Evolutionary conservation across 495 filamentous ascomycete species (phyloP), one percentile per base, ranked within the genome.

Genomic region (Bathelium albidoporum): DNA sequence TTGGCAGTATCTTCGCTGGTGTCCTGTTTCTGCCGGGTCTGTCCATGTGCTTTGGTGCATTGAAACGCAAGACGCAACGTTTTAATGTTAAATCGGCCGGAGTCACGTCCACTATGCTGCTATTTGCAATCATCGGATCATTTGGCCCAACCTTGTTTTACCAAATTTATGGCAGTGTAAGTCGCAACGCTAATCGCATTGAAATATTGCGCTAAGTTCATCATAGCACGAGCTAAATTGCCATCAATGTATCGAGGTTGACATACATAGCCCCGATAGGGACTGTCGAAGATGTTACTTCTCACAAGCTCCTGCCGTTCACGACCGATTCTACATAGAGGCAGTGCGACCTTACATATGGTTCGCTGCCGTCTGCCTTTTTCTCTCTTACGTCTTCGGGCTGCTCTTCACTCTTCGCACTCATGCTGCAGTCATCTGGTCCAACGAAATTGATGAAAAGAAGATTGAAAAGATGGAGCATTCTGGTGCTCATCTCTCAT

Each of bases 61-160:
- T 99, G 73, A 95, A 96, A 75, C 86, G 95, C 66, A 99, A 99
- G 75, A 99, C 94, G 0, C 94, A 99, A 70, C 87, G 94, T 63
- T 99, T 99, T 80, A 99, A 99, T 74, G 91, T 94, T 66, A 90
- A 86, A 72, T 97, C 95, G 45, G 94, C 94, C 32, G 95, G 95
- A 68, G 94, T 97, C 41, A 98, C 94, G 2, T 96, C 91, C 2
- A 99, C 95, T 5, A 99, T 99, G 94, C 77, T 99, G 28, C 83
- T 99, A 39, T 99, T 99, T 73, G 92, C 93, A 59, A 87, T 95
- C 28, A 93, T 99, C 71, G 95, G 89, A 61, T 92, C 92, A n/a
- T 97, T 99, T 78, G 87, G 91, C 1, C 94, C 94, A 4, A 97
- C 94, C 0, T 79, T 97, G n/a, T 99, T 99, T 76, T 99, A 97